Conservation (phyloP, 1,284 basidiomycete genomes). For the Cryptococcus deneoformans region DNA sequence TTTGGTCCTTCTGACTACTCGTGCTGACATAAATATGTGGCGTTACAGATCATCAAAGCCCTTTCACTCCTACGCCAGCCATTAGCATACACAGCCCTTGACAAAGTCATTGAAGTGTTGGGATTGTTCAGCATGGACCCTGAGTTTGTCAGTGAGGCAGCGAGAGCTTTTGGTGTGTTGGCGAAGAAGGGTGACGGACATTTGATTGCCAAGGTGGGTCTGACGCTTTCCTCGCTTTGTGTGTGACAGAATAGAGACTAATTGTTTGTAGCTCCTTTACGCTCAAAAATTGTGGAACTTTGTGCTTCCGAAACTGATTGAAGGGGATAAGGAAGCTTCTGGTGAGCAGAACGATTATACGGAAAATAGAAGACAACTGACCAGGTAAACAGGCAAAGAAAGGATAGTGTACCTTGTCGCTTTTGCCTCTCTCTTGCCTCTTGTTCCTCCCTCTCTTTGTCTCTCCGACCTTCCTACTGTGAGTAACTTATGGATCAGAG, state of each 20-base stretch:
- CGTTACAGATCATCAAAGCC: constrained; percentile 66
- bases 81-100: constrained; percentile 58
- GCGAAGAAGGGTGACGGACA: constrained; percentile 51
- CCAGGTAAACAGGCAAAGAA: constrained; percentile 36
- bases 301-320: constrained; percentile 71
- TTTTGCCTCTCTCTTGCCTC: constrained; percentile 74
- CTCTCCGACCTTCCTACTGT: constrained; percentile 65
- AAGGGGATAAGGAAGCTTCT: constrained; percentile 52
- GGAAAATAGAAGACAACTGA: constrained; percentile 33
- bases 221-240: not conserved
- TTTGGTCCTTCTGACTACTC: not conserved
- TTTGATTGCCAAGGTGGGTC: constrained; percentile 66
- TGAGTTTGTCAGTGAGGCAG: constrained; percentile 53
- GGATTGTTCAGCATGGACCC: constrained; percentile 53
- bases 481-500: constrained; percentile 26
- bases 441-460: constrained; percentile 74
- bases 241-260: not conserved
- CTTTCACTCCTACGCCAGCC: constrained; percentile 72
- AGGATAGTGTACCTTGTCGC: constrained; percentile 78
- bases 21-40: not conserved
- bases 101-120: constrained; percentile 67
- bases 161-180: constrained; percentile 66
- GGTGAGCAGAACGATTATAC: constrained; percentile 14
- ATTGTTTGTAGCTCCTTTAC: constrained; percentile 63
- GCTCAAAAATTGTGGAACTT: constrained; percentile 77